These are phyloP conservation scores for Cryomyces antarcticus DNA, from an alignment of 495 filamentous ascomycete species.

Conservation along the genomic window DNA sequence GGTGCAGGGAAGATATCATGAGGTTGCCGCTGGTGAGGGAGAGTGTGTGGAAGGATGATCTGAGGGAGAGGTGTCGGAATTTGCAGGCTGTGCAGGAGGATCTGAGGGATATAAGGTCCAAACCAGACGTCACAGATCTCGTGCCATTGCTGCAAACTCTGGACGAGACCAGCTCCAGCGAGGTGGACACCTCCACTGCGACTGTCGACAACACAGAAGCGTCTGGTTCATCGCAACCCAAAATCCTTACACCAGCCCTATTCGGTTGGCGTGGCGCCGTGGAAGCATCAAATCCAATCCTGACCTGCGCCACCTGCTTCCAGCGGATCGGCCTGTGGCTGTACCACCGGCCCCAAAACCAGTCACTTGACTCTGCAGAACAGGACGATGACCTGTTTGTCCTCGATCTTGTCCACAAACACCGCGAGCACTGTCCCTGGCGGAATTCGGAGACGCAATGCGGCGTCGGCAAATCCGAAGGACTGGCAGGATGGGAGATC, in stretches of 20 bases:
- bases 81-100: neutral
- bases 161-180: neutral
- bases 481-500: conserved; percentile 15
- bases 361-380: conserved; percentile 4
- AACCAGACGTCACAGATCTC: neutral
- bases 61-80: conserved; percentile 14
- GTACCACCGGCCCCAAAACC: conserved; percentile 32
- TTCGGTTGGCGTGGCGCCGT: conserved; percentile 67
- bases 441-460: conserved; percentile 15
- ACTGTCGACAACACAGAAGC: conserved; percentile 9
- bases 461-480: conserved; percentile 8
- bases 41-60: conserved; percentile 10
- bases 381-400: conserved; percentile 13
- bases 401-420: conserved; percentile 15
- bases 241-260: conserved; percentile 51
- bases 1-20: conserved; percentile 42
- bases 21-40: conserved; percentile 17
- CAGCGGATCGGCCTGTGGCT: conserved; percentile 85
- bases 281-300: conserved; percentile 43
- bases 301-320: conserved; percentile 66
- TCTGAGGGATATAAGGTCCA: neutral
- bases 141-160: neutral
- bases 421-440: conserved; percentile 24
- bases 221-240: conserved; percentile 15
- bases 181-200: neutral